Evolutionary conservation across 495 filamentous ascomycete species (phyloP), one percentile per base, ranked within the genome.

Genomic region (Talaromyces stipitatus): DNA sequence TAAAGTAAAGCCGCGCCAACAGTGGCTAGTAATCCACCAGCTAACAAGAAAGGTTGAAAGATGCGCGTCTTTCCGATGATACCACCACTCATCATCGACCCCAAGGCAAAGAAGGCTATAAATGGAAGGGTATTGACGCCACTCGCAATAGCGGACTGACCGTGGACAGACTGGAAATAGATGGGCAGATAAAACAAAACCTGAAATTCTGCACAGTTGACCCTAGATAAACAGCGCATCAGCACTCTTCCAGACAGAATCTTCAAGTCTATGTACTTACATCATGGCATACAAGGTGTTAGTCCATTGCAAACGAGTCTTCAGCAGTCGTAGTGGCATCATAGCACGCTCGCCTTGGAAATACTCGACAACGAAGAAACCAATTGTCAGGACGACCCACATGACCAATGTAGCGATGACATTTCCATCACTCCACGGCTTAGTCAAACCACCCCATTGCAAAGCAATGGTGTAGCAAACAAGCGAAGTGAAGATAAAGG

Each of bases 181-280:
- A 78, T 66, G 2, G 77, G 75, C 11, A 78, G 61, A 54, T 76
- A 80, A 59, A 79, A 84, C 16, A 81, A 61, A 10, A 79, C 30
- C 3, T 74, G 46, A 60, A 72, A 74, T 55, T 4, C 10, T 18
- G 38, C 0, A 70, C 58, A 1, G 78, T 74, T 12, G 78, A n/a
- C n/a, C n/a, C n/a, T n/a, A n/a, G n/a, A n/a, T n/a, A n/a, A n/a
- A n/a, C n/a, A n/a, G n/a, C n/a, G n/a, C n/a, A n/a, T n/a, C n/a
- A n/a, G n/a, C n/a, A n/a, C n/a, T n/a, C n/a, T n/a, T n/a, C n/a
- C n/a, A n/a, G n/a, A n/a, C n/a, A n/a, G n/a, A n/a, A n/a, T n/a
- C n/a, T n/a, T n/a, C n/a, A n/a, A n/a, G n/a, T 45, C 5, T 4
- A 5, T 10, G 5, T 18, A 36, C 57, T 54, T 46, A 59, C 57